phyloP scores from a whole-genome alignment of 2,329 filamentous ascomycete genomes.

The Colletotrichum cereale region DNA sequence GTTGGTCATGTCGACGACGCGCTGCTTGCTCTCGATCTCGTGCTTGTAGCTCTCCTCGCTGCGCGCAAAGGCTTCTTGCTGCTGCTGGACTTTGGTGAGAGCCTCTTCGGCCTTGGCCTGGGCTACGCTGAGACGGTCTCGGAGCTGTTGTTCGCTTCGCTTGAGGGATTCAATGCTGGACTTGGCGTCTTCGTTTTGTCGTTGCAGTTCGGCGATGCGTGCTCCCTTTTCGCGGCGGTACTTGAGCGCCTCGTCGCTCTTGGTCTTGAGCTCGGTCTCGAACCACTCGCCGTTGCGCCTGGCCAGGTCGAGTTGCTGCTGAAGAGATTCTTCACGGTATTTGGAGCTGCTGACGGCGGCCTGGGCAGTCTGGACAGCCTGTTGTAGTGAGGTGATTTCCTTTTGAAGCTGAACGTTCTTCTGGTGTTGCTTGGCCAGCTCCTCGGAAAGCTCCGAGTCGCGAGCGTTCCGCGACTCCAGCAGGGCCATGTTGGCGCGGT shows the following conservation, averaged over 20 bases:
- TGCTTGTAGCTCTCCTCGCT: slow-evolving; percentile 89
- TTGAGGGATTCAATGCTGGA: slow-evolving; percentile 82
- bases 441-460: slow-evolving; percentile 86
- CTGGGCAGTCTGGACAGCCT: slow-evolving; percentile 85
- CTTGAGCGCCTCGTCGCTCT: slow-evolving; percentile 86
- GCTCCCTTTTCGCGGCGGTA: slow-evolving; percentile 95
- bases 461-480: slow-evolving; percentile 91
- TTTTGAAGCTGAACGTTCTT: slow-evolving; percentile 87
- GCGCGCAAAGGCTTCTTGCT: slow-evolving; percentile 85
- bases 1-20: slow-evolving; percentile 85
- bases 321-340: slow-evolving; percentile 89
- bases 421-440: slow-evolving; percentile 89
- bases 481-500: slow-evolving; percentile 88
- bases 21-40: slow-evolving; percentile 83
- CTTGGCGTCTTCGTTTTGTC: slow-evolving; percentile 86
- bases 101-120: slow-evolving; percentile 90
- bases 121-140: slow-evolving; percentile 84
- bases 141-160: slow-evolving; percentile 83
- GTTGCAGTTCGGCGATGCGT: slow-evolving; percentile 88
- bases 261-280: slow-evolving; percentile 90
- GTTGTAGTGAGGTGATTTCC: slow-evolving; percentile 84
- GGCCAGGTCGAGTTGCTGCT: slow-evolving; percentile 90
- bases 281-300: slow-evolving; percentile 95
- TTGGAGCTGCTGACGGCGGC: slow-evolving; percentile 84
- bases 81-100: slow-evolving; percentile 83